Conservation (phyloP, 2,329 filamentous ascomycete genomes). For the Alternaria postmessia region DNA sequence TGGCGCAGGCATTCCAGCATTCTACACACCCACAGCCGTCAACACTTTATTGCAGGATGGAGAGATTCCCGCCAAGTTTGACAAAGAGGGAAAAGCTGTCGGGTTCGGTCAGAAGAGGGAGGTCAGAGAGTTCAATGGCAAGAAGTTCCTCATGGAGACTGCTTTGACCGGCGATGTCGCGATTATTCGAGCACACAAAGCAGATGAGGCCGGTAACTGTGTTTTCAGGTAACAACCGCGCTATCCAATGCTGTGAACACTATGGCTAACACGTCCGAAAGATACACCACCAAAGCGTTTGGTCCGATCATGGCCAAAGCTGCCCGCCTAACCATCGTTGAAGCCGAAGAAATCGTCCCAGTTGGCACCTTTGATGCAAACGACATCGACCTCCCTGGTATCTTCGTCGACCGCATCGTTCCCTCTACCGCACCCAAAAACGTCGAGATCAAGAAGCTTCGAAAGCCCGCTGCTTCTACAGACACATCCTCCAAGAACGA, state of each 20-base stretch:
- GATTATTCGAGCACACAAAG: constrained; percentile 78
- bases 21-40: constrained; percentile 76
- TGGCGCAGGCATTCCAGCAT: constrained; percentile 80
- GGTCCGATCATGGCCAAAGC: constrained; percentile 78
- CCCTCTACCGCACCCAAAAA: constrained; percentile 79
- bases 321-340: constrained; percentile 88
- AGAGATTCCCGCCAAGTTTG: constrained; percentile 70
- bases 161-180: constrained; percentile 79
- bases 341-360: constrained; percentile 94
- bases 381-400: constrained; percentile 84
- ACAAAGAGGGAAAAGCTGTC: constrained; percentile 65
- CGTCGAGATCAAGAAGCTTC: constrained; percentile 67
- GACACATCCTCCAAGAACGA: constrained; percentile 22
- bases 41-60: constrained; percentile 73
- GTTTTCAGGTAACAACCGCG: constrained; percentile 62
- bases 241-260: neutral
- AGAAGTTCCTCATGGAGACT: constrained; percentile 78
- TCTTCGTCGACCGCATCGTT: constrained; percentile 90
- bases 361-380: constrained; percentile 84
- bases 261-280: constrained; percentile 15
- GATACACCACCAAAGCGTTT: constrained; percentile 50
- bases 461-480: constrained; percentile 30
- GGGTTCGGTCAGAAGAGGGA: constrained; percentile 73
- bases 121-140: constrained; percentile 74
- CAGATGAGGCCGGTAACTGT: constrained; percentile 79